phyloP scores from a whole-genome alignment of 305 asterid species.

The Fraxinus xanthoxyloides region DNA sequence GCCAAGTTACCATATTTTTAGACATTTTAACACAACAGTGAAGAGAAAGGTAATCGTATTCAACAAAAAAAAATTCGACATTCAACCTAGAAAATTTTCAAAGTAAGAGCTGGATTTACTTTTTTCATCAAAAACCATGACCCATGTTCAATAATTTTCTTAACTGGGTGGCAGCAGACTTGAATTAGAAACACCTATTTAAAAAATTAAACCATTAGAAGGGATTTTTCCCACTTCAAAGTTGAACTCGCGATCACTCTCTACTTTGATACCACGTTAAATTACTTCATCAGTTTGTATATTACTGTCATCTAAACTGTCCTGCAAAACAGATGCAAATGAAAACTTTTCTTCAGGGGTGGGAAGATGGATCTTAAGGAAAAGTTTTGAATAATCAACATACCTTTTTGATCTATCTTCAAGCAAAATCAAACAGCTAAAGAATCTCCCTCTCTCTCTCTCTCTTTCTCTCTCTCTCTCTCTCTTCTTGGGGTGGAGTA shows the following conservation, averaged over 20 bases:
- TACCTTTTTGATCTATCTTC: slow-evolving; percentile 24
- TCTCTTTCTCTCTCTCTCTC: too few species aligned
- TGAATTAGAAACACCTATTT: neutral
- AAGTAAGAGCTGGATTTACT: neutral
- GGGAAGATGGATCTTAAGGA: neutral
- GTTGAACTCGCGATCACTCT: neutral
- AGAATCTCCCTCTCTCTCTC: neutral
- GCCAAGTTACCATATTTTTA: neutral
- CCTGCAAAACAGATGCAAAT: slow-evolving; percentile 15
- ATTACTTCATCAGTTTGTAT: neutral
- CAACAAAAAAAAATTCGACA: neutral
- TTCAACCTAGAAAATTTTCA: neutral
- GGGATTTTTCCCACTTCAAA: neutral
- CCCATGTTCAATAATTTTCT: neutral
- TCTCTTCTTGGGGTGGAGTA: neutral
- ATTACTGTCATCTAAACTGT: slow-evolving; percentile 6
- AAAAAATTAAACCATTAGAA: neutral
- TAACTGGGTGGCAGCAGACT: neutral
- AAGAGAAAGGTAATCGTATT: neutral
- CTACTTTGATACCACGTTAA: neutral
- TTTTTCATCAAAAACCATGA: neutral
- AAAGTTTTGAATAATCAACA: neutral
- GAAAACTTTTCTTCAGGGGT: slow-evolving; percentile 4
- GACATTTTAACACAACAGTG: neutral
- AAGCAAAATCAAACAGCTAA: slow-evolving; percentile 3